Evolutionary conservation across 805 yeast species (phyloP).

Genomic region (Lachancea dasiensis): DNA sequence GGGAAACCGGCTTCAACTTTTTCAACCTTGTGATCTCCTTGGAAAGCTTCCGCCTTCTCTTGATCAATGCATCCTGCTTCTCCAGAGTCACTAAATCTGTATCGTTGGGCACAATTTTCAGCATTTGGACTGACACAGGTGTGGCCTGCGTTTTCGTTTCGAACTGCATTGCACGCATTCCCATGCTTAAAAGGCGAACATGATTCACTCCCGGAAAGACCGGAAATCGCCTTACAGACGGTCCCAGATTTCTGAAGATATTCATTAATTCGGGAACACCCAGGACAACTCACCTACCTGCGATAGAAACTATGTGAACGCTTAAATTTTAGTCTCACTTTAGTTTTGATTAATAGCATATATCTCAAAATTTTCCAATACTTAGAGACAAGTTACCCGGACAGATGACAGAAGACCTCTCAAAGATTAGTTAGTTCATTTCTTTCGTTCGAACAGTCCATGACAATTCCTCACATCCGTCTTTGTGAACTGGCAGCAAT

Average conservation of each 20-base stretch:
- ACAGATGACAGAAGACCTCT: too few species aligned
- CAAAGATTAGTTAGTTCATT: too few species aligned
- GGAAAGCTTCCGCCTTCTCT: conserved; percentile 66
- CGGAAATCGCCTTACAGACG: conserved; percentile 4
- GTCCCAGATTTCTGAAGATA: conserved; percentile 4
- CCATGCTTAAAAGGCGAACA: neutral
- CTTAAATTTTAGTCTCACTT: too few species aligned
- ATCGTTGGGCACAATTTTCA: conserved; percentile 39
- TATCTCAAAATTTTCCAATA: too few species aligned
- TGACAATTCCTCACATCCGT: too few species aligned
- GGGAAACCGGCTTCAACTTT: conserved; percentile 72
- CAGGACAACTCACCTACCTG: too few species aligned
- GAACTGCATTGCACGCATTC: neutral
- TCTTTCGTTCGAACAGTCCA: too few species aligned
- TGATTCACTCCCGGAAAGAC: neutral
- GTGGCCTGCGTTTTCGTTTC: conserved; percentile 1
- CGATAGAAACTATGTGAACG: too few species aligned
- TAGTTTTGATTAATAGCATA: too few species aligned
- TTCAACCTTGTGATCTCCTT: conserved; percentile 67
- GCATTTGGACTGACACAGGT: conserved; percentile 19
- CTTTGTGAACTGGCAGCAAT: too few species aligned
- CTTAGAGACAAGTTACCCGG: too few species aligned
- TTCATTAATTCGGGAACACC: neutral
- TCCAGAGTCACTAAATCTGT: conserved; percentile 66
- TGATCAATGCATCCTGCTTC: conserved; percentile 64